Conservation (phyloP, 345 rosid species). For the Hirschfeldia incana region DNA sequence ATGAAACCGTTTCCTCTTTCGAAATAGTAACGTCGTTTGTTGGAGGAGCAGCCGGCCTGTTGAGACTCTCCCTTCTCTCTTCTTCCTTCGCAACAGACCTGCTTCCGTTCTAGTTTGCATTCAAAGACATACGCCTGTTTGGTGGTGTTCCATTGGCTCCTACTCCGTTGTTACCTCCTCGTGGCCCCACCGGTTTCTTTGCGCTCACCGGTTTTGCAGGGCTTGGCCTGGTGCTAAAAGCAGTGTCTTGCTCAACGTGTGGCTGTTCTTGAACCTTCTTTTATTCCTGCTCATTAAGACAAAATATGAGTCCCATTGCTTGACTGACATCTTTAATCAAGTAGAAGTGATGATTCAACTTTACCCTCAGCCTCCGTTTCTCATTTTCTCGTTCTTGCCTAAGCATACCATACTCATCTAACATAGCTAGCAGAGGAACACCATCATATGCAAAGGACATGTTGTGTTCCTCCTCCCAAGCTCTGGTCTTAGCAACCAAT, state of each 20-base stretch:
- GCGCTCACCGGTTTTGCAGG: conserved; percentile 76
- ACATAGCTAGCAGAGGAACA: conserved; percentile 95
- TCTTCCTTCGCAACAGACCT: conserved; percentile 67
- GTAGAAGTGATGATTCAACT: neutral
- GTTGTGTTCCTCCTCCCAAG: conserved; percentile 90
- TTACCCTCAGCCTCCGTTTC: conserved; percentile 75
- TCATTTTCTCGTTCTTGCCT: conserved; percentile 98
- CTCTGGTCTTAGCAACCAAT: conserved; percentile 81
- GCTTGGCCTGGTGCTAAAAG: conserved; percentile 74
- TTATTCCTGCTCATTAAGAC: conserved; percentile 51
- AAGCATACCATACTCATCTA: conserved; percentile 97
- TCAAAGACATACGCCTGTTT: conserved; percentile 77
- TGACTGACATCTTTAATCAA: neutral
- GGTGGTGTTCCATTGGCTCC: conserved; percentile 86
- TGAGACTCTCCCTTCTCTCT: conserved; percentile 65
- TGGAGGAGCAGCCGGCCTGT: conserved; percentile 68
- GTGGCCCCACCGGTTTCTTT: conserved; percentile 69
- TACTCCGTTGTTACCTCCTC: conserved; percentile 61
- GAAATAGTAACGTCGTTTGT: conserved; percentile 74
- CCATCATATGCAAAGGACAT: conserved; percentile 82
- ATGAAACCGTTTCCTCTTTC: conserved; percentile 80
- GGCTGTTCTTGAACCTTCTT: conserved; percentile 89
- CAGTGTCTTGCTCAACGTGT: conserved; percentile 74
- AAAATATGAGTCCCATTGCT: neutral
- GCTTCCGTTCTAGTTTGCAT: conserved; percentile 74